phyloP scores from a whole-genome alignment of 345 rosid species.

The Ceriops tagal region DNA sequence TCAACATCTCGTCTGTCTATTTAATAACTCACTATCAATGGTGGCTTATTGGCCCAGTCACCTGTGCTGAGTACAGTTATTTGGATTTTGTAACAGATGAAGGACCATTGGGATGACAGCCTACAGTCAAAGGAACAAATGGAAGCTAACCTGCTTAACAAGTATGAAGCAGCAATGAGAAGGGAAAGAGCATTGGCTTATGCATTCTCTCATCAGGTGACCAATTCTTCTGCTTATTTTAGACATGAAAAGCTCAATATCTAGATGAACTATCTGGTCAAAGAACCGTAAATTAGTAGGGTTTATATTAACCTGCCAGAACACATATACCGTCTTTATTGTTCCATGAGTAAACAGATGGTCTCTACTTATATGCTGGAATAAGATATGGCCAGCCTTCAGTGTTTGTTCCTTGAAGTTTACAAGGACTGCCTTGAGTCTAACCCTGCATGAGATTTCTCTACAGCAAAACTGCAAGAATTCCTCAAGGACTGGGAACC shows the following conservation, averaged over 20 bases:
- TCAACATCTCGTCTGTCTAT: neutral
- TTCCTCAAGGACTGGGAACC: conserved; percentile 50
- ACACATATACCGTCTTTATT: neutral
- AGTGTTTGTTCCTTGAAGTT: neutral
- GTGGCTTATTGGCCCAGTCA: neutral
- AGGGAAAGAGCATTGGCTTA: conserved; percentile 91
- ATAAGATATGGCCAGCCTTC: neutral
- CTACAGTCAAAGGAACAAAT: conserved; percentile 82
- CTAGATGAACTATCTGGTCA: neutral
- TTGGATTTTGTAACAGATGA: conserved; percentile 49
- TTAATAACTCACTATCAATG: neutral
- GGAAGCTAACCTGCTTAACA: conserved; percentile 74
- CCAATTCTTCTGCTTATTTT: neutral
- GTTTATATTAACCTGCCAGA: neutral
- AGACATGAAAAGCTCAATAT: neutral
- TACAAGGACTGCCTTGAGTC: conserved; percentile 9
- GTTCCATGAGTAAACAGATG: neutral
- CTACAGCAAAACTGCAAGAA: conserved; percentile 84
- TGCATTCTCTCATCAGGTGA: conserved; percentile 91
- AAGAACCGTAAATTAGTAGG: neutral
- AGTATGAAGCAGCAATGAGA: conserved; percentile 90
- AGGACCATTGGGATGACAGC: conserved; percentile 94
- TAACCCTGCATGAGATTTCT: conserved; percentile 10
- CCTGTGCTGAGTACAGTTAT: conserved; percentile 7
- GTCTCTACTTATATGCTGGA: neutral